Conservation (phyloP, 768 basidiomycete species). For the Sporobolomyces phaffii region DNA sequence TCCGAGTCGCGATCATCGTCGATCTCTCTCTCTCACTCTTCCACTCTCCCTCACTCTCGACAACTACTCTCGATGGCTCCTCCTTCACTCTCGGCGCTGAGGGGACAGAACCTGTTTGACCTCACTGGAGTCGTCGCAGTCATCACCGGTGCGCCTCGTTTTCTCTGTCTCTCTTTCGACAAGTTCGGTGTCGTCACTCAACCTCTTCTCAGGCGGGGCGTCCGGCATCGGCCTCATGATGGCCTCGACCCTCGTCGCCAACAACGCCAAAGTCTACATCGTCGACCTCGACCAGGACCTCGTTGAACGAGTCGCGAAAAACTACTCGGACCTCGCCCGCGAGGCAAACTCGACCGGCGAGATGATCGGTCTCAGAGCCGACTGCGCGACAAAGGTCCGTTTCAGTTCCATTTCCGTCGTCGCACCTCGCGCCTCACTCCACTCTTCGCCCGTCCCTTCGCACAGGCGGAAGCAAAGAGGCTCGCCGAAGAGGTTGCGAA, state of each 20-base stretch:
- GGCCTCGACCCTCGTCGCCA: slow-evolving; percentile 51
- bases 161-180: slow-evolving; percentile 24
- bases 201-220: slow-evolving; percentile 38
- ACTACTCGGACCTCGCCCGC: slow-evolving; percentile 34
- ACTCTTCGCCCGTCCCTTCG: too few relatives aligned
- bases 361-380: slow-evolving; percentile 51
- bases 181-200: slow-evolving; percentile 17
- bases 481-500: slow-evolving; percentile 3
- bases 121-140: slow-evolving; percentile 52
- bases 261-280: slow-evolving; percentile 54
- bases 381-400: slow-evolving; percentile 44
- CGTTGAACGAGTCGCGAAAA: slow-evolving; percentile 47
- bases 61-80: background rate
- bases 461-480: slow-evolving; percentile 15
- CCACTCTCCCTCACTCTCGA: background rate
- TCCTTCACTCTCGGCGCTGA: slow-evolving; percentile 44
- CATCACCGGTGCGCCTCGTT: slow-evolving; percentile 50
- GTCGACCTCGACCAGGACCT: slow-evolving; percentile 51
- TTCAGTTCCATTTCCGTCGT: too few relatives aligned
- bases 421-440: too few relatives aligned
- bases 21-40: background rate
- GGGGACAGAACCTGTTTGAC: slow-evolving; percentile 50
- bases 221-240: slow-evolving; percentile 55
- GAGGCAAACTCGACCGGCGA: slow-evolving; percentile 45
- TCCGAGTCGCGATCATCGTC: background rate